Base-by-base conservation (phyloP, 768 basidiomycete genomes). In the Panus rudis region DNA sequence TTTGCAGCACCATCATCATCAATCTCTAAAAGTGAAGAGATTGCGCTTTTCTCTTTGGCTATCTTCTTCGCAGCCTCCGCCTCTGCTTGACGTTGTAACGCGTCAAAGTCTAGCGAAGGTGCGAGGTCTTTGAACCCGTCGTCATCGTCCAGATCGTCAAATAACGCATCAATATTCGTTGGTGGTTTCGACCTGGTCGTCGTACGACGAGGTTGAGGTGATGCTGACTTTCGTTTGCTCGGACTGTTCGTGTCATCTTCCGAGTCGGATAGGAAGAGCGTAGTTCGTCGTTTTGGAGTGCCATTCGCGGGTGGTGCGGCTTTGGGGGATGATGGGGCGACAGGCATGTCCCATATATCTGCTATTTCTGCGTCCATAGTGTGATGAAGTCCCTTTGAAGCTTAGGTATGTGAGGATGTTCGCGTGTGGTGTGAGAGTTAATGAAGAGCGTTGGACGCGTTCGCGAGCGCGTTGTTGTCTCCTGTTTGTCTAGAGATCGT, bases 271-370 rank as follows among this genome's bases (percentile, higher is more conserved):
- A 83, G 65, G 55, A 86, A 87, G 14, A 87, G 68, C 1, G 68
- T 60, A 32, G 65, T 64, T 6, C 57, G 50, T 19, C 62, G 66
- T 46, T 64, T 66, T 4, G 55, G 24, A 16, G 48, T 28, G 16
- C 48, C 21, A 17, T 13, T 30, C 6, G 49, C 31, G n/a, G 44
- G 46, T n/a, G n/a, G n/a, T n/a, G n/a, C n/a, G n/a, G n/a, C 37
- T n/a, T 42, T 42, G 8, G 38, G 40, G 16, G 60, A 55, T 25
- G 50, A 47, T 33, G 64, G 53, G 19, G 58, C 63, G 48, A 69
- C 54, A 27, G 75, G 72, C 19, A 70, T 72, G 51, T 82, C 72
- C 77, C 77, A 83, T 57, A 84, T 83, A 51, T 70, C 66, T 50
- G 73, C 72, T 59, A 80, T 56, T n/a, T n/a, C n/a, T n/a, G n/a